Percentiles rank a stretch among this genome's conserved stretches.
Evolutionary conservation across 257 asterid genomes (phyloP).

Genomic region (Fraxinus cuspidata): DNA sequence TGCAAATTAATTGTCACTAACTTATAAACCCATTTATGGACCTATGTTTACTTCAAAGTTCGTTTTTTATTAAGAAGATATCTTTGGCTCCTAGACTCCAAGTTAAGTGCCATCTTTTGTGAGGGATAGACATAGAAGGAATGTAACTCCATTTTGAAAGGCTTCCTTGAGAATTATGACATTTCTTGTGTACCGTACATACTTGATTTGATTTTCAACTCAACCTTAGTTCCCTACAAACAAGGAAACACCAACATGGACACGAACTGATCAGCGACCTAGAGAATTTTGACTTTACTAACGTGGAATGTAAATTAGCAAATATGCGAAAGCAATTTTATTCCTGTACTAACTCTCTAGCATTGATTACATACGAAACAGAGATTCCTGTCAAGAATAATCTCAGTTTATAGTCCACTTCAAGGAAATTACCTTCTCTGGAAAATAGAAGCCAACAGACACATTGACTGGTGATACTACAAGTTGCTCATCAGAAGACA

Average conservation of each 20-base stretch:
- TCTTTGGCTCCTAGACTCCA: background rate
- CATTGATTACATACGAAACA: conserved; percentile 11
- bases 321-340: background rate
- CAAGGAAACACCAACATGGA: too few relatives aligned
- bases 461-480: conserved; percentile 11
- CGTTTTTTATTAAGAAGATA: background rate
- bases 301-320: background rate
- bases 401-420: conserved; percentile 7
- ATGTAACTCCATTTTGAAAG: background rate
- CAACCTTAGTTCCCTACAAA: background rate
- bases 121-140: background rate
- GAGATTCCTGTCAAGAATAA: conserved; percentile 19
- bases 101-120: background rate
- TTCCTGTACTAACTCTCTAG: conserved; percentile 1
- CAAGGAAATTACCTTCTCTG: background rate
- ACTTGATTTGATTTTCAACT: background rate
- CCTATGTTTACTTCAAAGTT: background rate
- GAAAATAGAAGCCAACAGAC: conserved; percentile 5
- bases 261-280: too few relatives aligned
- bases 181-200: too few relatives aligned
- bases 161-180: background rate
- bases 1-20: background rate
- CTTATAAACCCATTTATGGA: background rate
- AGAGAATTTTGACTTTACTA: too few relatives aligned
- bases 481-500: conserved; percentile 17